Evolutionary conservation across 495 filamentous ascomycete genomes (phyloP).

Genomic region (Penicillium ochrochloron): DNA sequence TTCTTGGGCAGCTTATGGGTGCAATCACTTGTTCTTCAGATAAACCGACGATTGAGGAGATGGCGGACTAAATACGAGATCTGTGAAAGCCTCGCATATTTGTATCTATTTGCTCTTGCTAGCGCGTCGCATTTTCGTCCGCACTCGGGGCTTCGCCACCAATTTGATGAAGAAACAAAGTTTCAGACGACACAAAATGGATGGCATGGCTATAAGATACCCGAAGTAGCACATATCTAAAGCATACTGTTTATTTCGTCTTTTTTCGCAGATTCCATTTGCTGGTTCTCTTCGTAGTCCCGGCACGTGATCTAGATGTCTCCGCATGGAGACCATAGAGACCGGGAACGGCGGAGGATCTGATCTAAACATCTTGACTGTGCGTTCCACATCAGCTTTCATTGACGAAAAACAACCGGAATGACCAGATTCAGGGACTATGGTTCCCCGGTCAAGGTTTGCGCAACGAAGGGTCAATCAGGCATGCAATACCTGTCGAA

Average conservation of each 20-base stretch:
- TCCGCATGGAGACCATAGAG: too few species aligned
- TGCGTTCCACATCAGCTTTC: too few species aligned
- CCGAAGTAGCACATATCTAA: neutral
- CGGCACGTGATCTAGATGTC: too few species aligned
- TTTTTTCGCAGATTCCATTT: too few species aligned
- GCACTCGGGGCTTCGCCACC: neutral
- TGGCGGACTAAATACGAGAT: constrained; percentile 30
- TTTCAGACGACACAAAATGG: neutral
- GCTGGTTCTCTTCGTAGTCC: too few species aligned
- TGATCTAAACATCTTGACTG: too few species aligned
- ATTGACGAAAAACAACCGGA: neutral
- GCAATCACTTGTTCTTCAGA: constrained; percentile 34
- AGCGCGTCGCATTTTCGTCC: constrained; percentile 5
- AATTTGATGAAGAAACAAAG: neutral
- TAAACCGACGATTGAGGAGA: constrained; percentile 51
- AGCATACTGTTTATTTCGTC: neutral
- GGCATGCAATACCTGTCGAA: neutral
- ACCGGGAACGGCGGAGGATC: too few species aligned
- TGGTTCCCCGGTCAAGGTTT: neutral
- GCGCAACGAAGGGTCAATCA: neutral
- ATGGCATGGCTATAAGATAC: neutral
- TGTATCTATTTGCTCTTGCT: neutral
- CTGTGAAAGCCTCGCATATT: neutral
- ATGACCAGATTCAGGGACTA: neutral
- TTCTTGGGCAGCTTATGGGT: constrained; percentile 49